Evolutionary conservation across 2,329 filamentous ascomycete species (phyloP), one percentile per base, ranked within the genome.

Genomic region (Colletotrichum tropicale): DNA sequence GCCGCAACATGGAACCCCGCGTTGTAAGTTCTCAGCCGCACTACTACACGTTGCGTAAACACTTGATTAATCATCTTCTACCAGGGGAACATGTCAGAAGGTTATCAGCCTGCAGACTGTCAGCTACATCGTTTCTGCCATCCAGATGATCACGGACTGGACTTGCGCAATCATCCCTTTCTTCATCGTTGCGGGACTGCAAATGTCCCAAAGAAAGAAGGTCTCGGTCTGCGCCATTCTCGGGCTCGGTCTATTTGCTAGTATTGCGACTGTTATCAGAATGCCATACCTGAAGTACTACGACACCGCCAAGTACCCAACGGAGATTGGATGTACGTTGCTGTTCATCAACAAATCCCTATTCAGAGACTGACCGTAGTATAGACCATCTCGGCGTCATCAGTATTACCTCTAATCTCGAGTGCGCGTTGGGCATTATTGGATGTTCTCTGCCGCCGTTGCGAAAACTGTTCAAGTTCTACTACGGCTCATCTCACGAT

Each of bases 141-240:
- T 80, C 7, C 79, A 80, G 18, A 79, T 80, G 5, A 68, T 78
- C 2, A 76, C 79, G 0, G 82, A 83, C 48, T 82, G 81, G 81
- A 74, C 78, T 1, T 82, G 79, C 30, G 81, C 80, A 13, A 80
- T 78, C 8, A 79, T 79, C 4, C 82, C 82, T 1, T 81, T 82
- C 68, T 83, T 83, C 66, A 79, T 83, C 5, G 65, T 83, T 1
- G 65, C 73, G 18, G 75, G 76, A 0, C 21, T 83, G 1, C 81
- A 82, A 56, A 82, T 83, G 79, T 74, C 78, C 1, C 75, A 66
- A 6, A 71, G 79, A 0, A 75, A 76, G 26, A 82, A 82, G 64
- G 62, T 78, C 8, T 75, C 56, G 1, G 69, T 75, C 10, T 48
- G 56, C n/a, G 55, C 18, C 26, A 72, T 68, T 16, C 73, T 72